Evolutionary conservation across 495 filamentous ascomycete species (phyloP).

Genomic region (Cercophora newfieldiana): DNA sequence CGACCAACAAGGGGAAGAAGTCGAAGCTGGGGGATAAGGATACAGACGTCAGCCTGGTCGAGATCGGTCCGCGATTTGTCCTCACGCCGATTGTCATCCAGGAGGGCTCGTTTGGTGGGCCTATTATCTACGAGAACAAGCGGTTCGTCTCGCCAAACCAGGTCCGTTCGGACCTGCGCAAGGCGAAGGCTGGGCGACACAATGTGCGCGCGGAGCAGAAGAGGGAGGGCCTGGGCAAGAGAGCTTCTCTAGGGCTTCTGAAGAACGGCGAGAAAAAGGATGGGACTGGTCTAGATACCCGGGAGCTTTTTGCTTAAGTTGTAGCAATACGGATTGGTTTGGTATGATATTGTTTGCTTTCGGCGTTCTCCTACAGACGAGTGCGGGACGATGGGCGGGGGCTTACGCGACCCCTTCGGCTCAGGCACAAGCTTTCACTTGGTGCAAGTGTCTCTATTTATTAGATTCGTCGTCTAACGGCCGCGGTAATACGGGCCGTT

Average conservation of each 20-base stretch:
- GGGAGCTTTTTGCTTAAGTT: slow-evolving; percentile 73
- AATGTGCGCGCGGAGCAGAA: slow-evolving; percentile 69
- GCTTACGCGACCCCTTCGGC: not conserved
- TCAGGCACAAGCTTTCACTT: not conserved
- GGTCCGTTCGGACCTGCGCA: slow-evolving; percentile 75
- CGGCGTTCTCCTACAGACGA: not conserved
- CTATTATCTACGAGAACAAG: slow-evolving; percentile 98
- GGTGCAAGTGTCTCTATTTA: too few relatives aligned
- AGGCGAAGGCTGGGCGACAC: slow-evolving; percentile 72
- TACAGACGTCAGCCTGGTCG: slow-evolving; percentile 79
- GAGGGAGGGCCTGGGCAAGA: slow-evolving; percentile 71
- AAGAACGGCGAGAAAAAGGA: slow-evolving; percentile 60
- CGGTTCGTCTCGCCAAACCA: slow-evolving; percentile 97
- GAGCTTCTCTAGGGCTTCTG: slow-evolving; percentile 70
- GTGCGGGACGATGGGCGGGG: not conserved
- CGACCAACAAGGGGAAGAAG: slow-evolving; percentile 27
- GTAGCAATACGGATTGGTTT: slow-evolving; percentile 12
- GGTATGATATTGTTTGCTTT: slow-evolving; percentile 1
- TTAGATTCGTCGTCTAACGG: not conserved
- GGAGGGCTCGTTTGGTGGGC: slow-evolving; percentile 92
- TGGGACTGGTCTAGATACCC: slow-evolving; percentile 74
- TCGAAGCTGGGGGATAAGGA: slow-evolving; percentile 47
- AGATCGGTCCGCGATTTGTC: slow-evolving; percentile 94
- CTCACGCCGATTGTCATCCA: slow-evolving; percentile 94
- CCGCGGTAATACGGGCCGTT: not conserved